These are phyloP conservation scores for Aquilaria sinensis DNA, from an alignment of 345 rosid genomes.

Conservation along the genomic window DNA sequence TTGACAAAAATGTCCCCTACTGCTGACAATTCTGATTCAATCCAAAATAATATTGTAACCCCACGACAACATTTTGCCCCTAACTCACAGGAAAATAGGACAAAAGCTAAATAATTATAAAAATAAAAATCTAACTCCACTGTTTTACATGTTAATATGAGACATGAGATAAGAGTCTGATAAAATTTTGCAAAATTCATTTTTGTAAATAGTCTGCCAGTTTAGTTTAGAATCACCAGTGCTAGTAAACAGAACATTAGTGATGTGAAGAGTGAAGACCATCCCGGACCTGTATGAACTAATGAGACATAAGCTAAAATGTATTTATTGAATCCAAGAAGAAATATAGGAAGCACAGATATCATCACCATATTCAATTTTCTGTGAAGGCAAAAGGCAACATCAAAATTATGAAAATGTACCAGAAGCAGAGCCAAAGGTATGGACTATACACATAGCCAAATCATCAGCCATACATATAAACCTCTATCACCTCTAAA, in stretches of 20 bases:
- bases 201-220: no score
- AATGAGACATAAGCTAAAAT: neutral
- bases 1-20: slow-evolving; percentile 14
- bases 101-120: neutral
- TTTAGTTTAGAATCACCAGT: no score
- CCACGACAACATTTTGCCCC: neutral
- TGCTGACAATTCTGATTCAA: slow-evolving; percentile 8
- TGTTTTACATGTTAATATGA: neutral
- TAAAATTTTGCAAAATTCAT: no score
- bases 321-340: slow-evolving; percentile 27
- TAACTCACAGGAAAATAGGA: neutral
- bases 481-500: slow-evolving; percentile 14
- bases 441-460: slow-evolving; percentile 40
- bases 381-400: slow-evolving; percentile 10
- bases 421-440: slow-evolving; percentile 8
- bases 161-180: no score
- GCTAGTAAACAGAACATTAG: no score
- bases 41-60: neutral
- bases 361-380: slow-evolving; percentile 28
- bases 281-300: neutral
- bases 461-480: slow-evolving; percentile 8
- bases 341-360: slow-evolving; percentile 11
- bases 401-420: slow-evolving; percentile 24
- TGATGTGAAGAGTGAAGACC: no score
- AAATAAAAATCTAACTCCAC: neutral